Base-by-base conservation (phyloP, 2,329 filamentous ascomycete species). In the Talaromyces amestolkiae region DNA sequence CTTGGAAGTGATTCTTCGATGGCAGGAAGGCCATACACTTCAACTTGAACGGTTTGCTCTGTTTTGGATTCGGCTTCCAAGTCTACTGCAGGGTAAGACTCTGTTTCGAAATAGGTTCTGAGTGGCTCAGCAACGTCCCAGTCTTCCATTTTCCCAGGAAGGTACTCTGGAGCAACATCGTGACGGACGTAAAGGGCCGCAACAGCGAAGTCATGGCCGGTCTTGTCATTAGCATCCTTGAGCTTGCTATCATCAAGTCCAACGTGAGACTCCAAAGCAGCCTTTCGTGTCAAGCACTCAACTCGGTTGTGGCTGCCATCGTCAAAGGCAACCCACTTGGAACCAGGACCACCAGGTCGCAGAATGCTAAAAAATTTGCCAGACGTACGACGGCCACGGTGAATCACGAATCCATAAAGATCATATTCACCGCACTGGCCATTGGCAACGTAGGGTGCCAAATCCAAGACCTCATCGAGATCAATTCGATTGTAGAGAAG, bases 291-390 rank as follows among this genome's bases (percentile, higher is more conserved):
- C 65, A 87, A 74, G 53, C 85, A 85, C 61, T 81, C 81, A 37
- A 89, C 85, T 60, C 81, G 80, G 65, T 85, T 85, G 37, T 84
- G 83, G 35, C 83, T 81, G 63, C 80, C 81, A 68, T 86, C 84
- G 37, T 85, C 82, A 68, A 87, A 88, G 39, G 81, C 82, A 63
- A 88, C 83, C 87, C 87, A 89, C 54, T 81, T 83, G 9, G 81
- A 80, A 10, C 80, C 82, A 6, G 82, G 82, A 2, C 86, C 86
- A 53, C 80, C 80, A 0, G 87, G 87, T 35, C 86, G 81, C 58
- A 89, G 74, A 39, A 87, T 83, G n/a, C 84, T 82, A 69, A 86
- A 85, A 75, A 87, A 89, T 43, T 84, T 80, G 58, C 83, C 83
- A 5, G 85, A 88, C 22, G 83, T 83, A 17, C 87, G 81, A 51